Base-by-base conservation (phyloP, 1,284 basidiomycete species). In the Erythrobasidium hasegawianum region DNA sequence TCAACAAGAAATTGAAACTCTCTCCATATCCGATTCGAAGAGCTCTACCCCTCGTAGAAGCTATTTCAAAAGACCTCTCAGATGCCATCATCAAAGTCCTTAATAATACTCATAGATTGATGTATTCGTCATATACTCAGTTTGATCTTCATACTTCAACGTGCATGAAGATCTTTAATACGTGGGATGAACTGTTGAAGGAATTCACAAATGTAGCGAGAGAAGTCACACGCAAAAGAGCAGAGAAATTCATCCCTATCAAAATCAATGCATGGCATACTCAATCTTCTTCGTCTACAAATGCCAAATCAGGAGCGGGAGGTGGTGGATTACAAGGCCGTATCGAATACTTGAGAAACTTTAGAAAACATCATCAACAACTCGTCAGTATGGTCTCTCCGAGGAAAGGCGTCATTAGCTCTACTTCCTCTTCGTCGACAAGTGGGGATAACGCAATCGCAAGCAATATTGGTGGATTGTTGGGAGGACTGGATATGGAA, bases 181-280 rank as follows among this genome's bases (percentile, higher is more conserved):
- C 88, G 0, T 99, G 95, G 95, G 95, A 97, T 77, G 95, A 97
- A 75, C 84, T 87, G 60, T 89, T 97, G 80, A 97, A 97, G 79
- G 95, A 97, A 76, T 98, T 98, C 75, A 97, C 93, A 20, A 95
- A 94, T 75, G 90, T 97, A 53, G 95, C 95, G 1, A 84, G 96
- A 71, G 96, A 98, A 75, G 88, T 97, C 38, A 94, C 89, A 43
- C 82, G 94, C 68, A 94, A 94, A 79, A 85, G 95, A 9, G 83
- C 82, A 49, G 96, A 98, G 76, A 89, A 88, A 78, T 97, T 98
- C 78, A 91, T 98, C 68, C 94, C 94, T 2, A 97, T 98, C 82
- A 97, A 97, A 79, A 88, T 98, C 68, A 83, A 85, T 26, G 86
- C 91, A 2, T 93, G 90, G 0, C 95, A 98, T 74, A 87, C 86